These are phyloP conservation scores for Ogataea kodamae DNA, from an alignment of 805 yeast genomes.

Conservation along the genomic window DNA sequence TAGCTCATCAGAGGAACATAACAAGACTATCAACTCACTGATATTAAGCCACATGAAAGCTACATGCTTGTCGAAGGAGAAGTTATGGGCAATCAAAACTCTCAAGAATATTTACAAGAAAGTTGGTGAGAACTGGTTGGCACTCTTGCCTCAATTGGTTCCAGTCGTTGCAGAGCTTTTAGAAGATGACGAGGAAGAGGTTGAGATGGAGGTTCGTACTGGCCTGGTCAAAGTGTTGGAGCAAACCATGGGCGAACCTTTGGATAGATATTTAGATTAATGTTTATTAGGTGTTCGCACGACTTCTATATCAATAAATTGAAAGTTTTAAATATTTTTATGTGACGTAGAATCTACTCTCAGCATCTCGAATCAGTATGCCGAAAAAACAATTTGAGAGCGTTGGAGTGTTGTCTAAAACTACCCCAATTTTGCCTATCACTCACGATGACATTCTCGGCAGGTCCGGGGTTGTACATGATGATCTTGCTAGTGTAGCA, in stretches of 20 bases:
- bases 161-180: constrained; percentile 93
- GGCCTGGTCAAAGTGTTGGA: constrained; percentile 91
- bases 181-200: constrained; percentile 93
- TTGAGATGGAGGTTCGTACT: constrained; percentile 85
- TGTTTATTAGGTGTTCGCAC: constrained; percentile 2
- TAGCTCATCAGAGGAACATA: constrained; percentile 64
- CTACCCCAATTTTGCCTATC: constrained; percentile 20
- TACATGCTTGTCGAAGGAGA: constrained; percentile 52
- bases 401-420: constrained; percentile 18
- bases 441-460: constrained; percentile 22
- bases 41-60: constrained; percentile 68
- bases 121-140: constrained; percentile 93
- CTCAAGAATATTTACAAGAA: constrained; percentile 81
- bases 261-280: constrained; percentile 68
- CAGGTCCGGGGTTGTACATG: constrained; percentile 12
- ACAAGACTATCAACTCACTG: constrained; percentile 65
- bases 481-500: constrained; percentile 26
- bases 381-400: constrained; percentile 23
- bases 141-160: constrained; percentile 86
- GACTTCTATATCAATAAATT: background rate
- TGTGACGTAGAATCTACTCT: constrained; percentile 4
- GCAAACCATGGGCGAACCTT: constrained; percentile 88
- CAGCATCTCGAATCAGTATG: constrained; percentile 8
- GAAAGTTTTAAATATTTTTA: constrained; percentile 1
- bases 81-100: constrained; percentile 76